Evolutionary conservation across 495 filamentous ascomycete genomes (phyloP), one percentile per base, ranked within the genome.

Genomic region (Platismatia glauca): DNA sequence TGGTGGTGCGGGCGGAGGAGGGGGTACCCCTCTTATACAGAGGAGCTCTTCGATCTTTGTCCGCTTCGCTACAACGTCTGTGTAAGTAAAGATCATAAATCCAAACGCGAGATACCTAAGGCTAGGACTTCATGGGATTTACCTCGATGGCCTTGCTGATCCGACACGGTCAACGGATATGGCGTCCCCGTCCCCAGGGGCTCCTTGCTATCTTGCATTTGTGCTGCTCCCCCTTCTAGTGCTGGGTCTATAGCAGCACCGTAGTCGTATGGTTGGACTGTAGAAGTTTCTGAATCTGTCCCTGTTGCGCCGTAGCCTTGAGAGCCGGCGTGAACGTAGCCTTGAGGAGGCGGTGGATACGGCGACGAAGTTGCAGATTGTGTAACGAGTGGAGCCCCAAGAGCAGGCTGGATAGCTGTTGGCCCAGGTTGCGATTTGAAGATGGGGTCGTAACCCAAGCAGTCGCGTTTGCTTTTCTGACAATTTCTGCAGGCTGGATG

Each of bases 391-490:
- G 78, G 76, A 64, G 76, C 75, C 65, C 80, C 84, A 59, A 81
- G 83, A 66, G 86, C 87, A 64, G 89, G 88, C 72, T 93, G 90
- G 66, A 95, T 90, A 58, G 85, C 81, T 48, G 88, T 79, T 20
- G 89, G 88, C 24, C 85, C 84, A 56, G 88, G 86, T 69, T 91
- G 89, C 69, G 87, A 83, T 74, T 95, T 95, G 78, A 98, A 98
- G 64, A 97, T 95, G 43, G 94, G 94, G 72, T 98, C 94, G 84
- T 98, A 98, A 53, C 94, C 94, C 57, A 96, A 74, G 72, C 94
- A 98, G 71, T 97, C 94, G 68, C 94, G 89, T 75, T 97, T 97
- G 70, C 91, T 96, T 76, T 97, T 98, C 71, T 92, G 88, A 76
- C 94, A 98, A 75, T 98, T 98, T 70, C 92, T 87, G 79, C 94